Evolutionary conservation across 352 stramenopile genomes (phyloP).

Genomic region (Phytophthora litchii): DNA sequence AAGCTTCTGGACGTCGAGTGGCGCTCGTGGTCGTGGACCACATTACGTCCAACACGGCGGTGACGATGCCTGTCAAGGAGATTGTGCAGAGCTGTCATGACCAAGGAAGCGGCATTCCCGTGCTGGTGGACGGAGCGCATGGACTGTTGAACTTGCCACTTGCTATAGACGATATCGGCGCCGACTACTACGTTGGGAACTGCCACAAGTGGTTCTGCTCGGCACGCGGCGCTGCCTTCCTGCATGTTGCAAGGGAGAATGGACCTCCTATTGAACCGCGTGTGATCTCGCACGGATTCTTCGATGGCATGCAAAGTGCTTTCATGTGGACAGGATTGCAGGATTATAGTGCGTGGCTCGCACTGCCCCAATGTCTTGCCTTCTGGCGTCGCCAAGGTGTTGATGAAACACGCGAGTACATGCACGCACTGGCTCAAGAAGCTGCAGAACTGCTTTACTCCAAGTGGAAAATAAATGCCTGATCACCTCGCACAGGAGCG

Average conservation of each 20-base stretch:
- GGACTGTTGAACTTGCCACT: constrained; percentile 84
- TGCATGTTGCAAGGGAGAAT: constrained; percentile 65
- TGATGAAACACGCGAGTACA: constrained; percentile 55
- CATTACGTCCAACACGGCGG: constrained; percentile 93
- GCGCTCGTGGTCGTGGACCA: constrained; percentile 91
- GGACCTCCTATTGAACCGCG: constrained; percentile 53
- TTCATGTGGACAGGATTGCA: constrained; percentile 95
- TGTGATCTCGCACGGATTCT: constrained; percentile 92
- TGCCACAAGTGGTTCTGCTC: constrained; percentile 96
- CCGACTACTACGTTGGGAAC: constrained; percentile 95
- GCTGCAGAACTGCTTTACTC: constrained; percentile 68
- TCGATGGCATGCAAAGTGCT: constrained; percentile 87
- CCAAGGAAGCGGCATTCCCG: constrained; percentile 39
- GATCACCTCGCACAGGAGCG: constrained; percentile 40
- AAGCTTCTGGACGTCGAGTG: constrained; percentile 39
- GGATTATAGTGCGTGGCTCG: constrained; percentile 90
- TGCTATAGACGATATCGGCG: constrained; percentile 61
- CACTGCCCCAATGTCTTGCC: constrained; percentile 82
- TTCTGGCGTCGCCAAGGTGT: constrained; percentile 80
- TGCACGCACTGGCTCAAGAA: constrained; percentile 62
- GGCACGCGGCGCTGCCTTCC: constrained; percentile 85
- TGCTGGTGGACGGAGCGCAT: constrained; percentile 94
- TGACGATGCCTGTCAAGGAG: constrained; percentile 83
- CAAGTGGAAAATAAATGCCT: constrained; percentile 66
- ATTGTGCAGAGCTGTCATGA: constrained; percentile 73